A percentile compares a stretch with the other conserved stretches of the same genome.
phyloP scores from a whole-genome alignment of 495 filamentous ascomycete genomes.

The Lentithecium fluviatile region DNA sequence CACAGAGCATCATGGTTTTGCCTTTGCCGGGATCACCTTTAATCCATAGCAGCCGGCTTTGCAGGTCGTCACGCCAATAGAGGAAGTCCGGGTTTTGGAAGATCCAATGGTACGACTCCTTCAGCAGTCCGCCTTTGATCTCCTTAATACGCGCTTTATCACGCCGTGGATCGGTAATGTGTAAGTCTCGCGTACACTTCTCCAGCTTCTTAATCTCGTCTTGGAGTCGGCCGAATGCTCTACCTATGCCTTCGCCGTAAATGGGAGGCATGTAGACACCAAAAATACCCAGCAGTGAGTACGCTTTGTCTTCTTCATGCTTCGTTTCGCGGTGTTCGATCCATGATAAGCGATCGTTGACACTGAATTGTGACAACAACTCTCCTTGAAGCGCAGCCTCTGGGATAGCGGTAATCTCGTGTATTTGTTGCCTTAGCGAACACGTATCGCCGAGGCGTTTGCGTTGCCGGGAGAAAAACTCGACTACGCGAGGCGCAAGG shows the following conservation, averaged over 20 bases:
- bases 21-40: no score
- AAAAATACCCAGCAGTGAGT: neutral
- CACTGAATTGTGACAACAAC: conserved; percentile 9
- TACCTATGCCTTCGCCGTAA: neutral
- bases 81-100: no score
- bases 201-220: conserved; percentile 1
- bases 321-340: no score
- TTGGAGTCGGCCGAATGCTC: neutral
- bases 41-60: no score
- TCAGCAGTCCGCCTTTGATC: no score
- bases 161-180: no score
- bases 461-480: neutral
- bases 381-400: conserved; percentile 1
- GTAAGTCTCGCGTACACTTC: no score
- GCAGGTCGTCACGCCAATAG: no score
- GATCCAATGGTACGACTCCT: no score
- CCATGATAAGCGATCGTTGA: neutral
- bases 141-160: no score
- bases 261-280: neutral
- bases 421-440: neutral
- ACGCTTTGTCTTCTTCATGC: no score
- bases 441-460: conserved; percentile 1
- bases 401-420: neutral
- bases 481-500: neutral
- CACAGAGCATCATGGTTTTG: no score